Evolutionary conservation across 2,329 filamentous ascomycete species (phyloP).

Genomic region (Neocucurbitaria cava): DNA sequence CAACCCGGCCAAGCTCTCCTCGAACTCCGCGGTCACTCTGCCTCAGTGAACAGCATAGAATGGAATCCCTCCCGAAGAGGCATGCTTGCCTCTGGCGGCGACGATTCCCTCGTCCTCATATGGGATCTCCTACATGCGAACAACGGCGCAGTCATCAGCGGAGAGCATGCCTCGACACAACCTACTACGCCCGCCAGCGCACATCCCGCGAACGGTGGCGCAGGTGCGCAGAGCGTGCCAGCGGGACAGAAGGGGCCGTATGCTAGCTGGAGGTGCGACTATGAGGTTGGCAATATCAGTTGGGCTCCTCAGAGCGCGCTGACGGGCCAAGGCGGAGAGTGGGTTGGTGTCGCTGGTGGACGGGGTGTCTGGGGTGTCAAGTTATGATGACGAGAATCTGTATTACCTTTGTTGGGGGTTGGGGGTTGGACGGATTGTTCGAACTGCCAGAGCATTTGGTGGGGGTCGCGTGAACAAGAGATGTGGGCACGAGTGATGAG

Average conservation of each 20-base stretch:
- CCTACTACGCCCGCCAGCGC: conserved; percentile 33
- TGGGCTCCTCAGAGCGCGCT: conserved; percentile 78
- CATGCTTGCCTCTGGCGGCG: conserved; percentile 86
- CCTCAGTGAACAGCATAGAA: conserved; percentile 89
- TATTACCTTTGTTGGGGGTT: too few relatives aligned
- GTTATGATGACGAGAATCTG: conserved; percentile 45
- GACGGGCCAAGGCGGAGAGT: conserved; percentile 75
- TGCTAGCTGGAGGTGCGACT: conserved; percentile 83
- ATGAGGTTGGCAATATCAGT: conserved; percentile 83
- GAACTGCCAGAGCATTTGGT: too few relatives aligned
- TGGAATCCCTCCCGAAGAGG: conserved; percentile 91
- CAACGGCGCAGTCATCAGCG: conserved; percentile 58
- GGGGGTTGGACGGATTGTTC: too few relatives aligned
- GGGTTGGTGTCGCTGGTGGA: conserved; percentile 82
- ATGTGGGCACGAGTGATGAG: too few relatives aligned
- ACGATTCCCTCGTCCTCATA: conserved; percentile 88
- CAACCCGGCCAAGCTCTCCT: conserved; percentile 95
- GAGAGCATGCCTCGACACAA: conserved; percentile 43
- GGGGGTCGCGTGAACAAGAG: too few relatives aligned
- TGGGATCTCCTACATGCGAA: conserved; percentile 87
- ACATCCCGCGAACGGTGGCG: conserved; percentile 37
- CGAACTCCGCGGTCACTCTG: conserved; percentile 87
- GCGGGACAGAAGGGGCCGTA: conserved; percentile 69
- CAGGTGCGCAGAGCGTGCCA: conserved; percentile 45
- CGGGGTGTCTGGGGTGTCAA: conserved; percentile 81